Evolutionary conservation across 2,329 filamentous ascomycete genomes (phyloP), one percentile per base, ranked within the genome.

Genomic region (Pseudogymnoascus destructans): DNA sequence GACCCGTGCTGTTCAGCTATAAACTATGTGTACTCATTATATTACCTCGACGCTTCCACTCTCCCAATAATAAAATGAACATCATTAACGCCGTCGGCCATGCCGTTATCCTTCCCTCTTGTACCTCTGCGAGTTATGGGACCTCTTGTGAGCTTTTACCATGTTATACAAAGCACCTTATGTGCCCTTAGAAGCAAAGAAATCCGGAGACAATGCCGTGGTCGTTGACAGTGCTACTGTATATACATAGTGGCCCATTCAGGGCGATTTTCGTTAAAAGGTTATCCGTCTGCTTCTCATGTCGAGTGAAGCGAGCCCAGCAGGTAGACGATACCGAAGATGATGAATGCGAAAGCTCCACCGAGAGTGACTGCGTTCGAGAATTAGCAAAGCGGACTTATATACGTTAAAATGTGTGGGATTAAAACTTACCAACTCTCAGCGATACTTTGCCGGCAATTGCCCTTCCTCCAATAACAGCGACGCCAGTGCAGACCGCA

Each of bases 371-470:
- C 93, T 95, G 62, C 54, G n/a, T 57, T 17, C 5, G 49, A 49
- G 3, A 30, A 46, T 69, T 64, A 69, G 63, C 59, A 55, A 59
- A 33, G 63, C 1, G 2, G 25, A 19, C 11, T 25, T 17, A 30
- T 60, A 60, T 63, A 27, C 17, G 19, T 9, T 55, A 42, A 10
- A n/a, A 17, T 27, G n/a, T 21, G 60, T 52, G 5, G 52, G 25
- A 40, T 32, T 54, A 61, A 42, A 42, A 86, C 89, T 79, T 81
- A 95, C 92, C 89, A 77, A 95, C 87, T 79, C 89, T 87, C 75
- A 98, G 82, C 75, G 92, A 97, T 64, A 98, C 93, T 70, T 80
- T 86, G 30, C 93, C 93, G 40, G 93, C 93, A 71, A 98, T 88
- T 57, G 93, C 92, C 66, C 89, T 80, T 9, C 93, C 93, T 42